Percentiles rank a stretch among this genome's conserved stretches.
phyloP scores from a whole-genome alignment of 495 filamentous ascomycete genomes.

The Daldinia concentrica region DNA sequence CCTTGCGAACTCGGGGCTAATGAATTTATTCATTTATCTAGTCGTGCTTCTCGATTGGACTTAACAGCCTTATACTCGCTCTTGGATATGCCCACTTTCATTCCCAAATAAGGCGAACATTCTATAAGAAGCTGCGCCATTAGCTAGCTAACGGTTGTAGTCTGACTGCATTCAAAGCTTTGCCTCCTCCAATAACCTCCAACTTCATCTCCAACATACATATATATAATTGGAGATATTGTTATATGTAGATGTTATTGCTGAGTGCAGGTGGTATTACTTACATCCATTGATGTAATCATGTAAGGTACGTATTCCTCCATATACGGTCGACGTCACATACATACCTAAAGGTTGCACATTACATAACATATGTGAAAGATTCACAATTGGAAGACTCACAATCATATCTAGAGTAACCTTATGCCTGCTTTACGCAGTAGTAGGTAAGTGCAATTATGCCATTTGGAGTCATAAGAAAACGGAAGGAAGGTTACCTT shows the following conservation, averaged over 20 bases:
- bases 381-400: not conserved
- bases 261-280: not conserved
- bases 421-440: not conserved
- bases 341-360: not conserved
- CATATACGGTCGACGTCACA: not conserved
- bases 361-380: not conserved
- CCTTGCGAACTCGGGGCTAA: not conserved
- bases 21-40: not conserved
- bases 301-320: not conserved
- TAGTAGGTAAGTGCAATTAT: not conserved
- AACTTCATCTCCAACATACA: not conserved
- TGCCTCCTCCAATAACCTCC: not conserved
- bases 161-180: not conserved
- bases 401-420: not conserved
- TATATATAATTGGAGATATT: not conserved
- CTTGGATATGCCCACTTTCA: not conserved
- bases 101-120: not conserved
- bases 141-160: not conserved
- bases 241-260: not conserved
- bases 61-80: not conserved
- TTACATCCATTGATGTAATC: conserved; percentile 1
- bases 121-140: not conserved
- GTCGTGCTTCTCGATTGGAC: not conserved
- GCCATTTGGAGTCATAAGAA: no score
- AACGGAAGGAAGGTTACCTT: not conserved